These are phyloP conservation scores for Podaxis mareebaensis DNA, from an alignment of 768 basidiomycete species.

Conservation along the genomic window DNA sequence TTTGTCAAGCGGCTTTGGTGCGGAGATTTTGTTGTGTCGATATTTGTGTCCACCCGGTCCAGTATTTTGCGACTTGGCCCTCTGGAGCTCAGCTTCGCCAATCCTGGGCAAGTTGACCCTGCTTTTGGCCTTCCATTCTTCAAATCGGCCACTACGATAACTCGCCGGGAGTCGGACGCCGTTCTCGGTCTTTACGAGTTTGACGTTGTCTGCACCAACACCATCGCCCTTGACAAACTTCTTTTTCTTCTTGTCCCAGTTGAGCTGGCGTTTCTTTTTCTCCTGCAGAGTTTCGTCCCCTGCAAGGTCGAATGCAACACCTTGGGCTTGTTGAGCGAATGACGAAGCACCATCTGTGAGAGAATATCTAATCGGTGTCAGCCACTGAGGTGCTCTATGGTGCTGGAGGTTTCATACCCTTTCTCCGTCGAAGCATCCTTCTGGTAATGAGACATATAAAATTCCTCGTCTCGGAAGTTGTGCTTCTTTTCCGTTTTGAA, in stretches of 20 bases:
- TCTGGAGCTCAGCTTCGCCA: slow-evolving; percentile 69
- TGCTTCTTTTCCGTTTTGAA: slow-evolving; percentile 58
- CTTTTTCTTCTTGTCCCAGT: slow-evolving; percentile 97
- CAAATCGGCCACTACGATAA: slow-evolving; percentile 91
- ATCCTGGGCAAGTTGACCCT: slow-evolving; percentile 72
- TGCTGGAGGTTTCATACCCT: slow-evolving; percentile 58
- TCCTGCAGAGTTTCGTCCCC: slow-evolving; percentile 71
- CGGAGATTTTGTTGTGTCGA: slow-evolving; percentile 65
- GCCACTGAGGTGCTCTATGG: background rate
- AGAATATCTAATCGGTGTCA: slow-evolving; percentile 64
- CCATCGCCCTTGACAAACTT: slow-evolving; percentile 88
- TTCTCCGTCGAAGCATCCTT: slow-evolving; percentile 86
- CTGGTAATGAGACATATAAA: slow-evolving; percentile 92
- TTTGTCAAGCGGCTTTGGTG: slow-evolving; percentile 80
- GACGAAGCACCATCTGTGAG: slow-evolving; percentile 84
- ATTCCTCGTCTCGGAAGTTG: slow-evolving; percentile 75
- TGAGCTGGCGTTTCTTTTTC: slow-evolving; percentile 59
- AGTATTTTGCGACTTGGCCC: slow-evolving; percentile 27
- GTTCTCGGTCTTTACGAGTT: slow-evolving; percentile 90
- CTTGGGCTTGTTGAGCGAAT: slow-evolving; percentile 81
- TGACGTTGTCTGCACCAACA: slow-evolving; percentile 87
- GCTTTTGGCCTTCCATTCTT: slow-evolving; percentile 89
- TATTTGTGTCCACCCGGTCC: slow-evolving; percentile 61
- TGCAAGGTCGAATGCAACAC: slow-evolving; percentile 78
- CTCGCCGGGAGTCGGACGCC: slow-evolving; percentile 89